Base-by-base conservation (phyloP, 495 filamentous ascomycete genomes). In the Jackrogersella multiformis region DNA sequence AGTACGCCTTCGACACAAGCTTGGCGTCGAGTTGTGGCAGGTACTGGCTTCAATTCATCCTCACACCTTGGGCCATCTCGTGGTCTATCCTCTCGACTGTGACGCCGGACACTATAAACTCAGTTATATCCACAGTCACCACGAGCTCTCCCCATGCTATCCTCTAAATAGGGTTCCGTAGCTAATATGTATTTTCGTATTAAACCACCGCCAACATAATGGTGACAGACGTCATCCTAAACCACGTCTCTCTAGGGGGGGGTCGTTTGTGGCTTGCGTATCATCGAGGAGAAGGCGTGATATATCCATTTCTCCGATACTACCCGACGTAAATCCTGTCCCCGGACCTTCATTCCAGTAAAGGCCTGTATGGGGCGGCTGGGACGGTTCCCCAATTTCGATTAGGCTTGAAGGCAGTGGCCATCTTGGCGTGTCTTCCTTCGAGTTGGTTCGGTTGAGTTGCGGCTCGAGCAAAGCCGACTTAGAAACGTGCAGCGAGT, bases 221-320 rank as follows among this genome's bases (percentile, higher is more conserved):
- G 21, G 4, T 23, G 16, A 15, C 5, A 36, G n/a, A 15, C 28
- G 36, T 74, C 61, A 73, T 36, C 73, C 70, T 28, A 64, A 56
- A 16, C 73, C 73, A 30, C 73, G 68, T 58, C 67, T 62, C 20
- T 75, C 73, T 1, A 56, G 56, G 7, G 61, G 38, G 6, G 68
- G 45, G 15, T 74, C 73, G 20, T 38, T 66, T 24, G 64, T 53
- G 10, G 44, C 48, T 44, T 72, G 68, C 3, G 75, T 66, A 60
- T 85, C 82, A 49, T 83, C 80, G 0, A 84, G 75, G 7, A 85
- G 70, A 18, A 85, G 76, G 2, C 82, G 77, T 9, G 76, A 78
- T 56, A 84, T 80, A 60, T 82, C 81, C 81, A 84, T 83, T 61
- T 83, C 82, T 16, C 77, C 71, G 30, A 66, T 66, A 61, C 46